Evolutionary conservation across 257 asterid genomes (phyloP).

Genomic region (Lycium ferocissimum): DNA sequence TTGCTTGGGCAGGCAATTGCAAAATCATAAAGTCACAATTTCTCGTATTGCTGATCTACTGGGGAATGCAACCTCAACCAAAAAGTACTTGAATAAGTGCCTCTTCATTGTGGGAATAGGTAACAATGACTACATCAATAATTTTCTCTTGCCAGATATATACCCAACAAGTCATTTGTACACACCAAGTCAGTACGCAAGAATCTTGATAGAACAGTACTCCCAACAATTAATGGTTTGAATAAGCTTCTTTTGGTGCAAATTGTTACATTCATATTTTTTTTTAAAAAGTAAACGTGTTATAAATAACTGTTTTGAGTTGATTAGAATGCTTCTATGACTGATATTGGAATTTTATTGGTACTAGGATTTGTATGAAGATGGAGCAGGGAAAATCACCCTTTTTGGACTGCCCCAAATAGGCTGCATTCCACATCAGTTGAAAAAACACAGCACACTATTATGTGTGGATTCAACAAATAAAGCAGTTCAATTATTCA

Average conservation of each 20-base stretch:
- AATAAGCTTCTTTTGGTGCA: neutral
- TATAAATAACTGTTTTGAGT: no score
- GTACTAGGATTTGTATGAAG: conserved; percentile 44
- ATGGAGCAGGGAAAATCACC: conserved; percentile 63
- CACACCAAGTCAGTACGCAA: conserved; percentile 51
- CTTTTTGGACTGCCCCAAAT: conserved; percentile 51
- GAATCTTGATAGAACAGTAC: conserved; percentile 36
- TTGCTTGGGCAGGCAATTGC: conserved; percentile 13
- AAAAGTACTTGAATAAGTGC: conserved; percentile 45
- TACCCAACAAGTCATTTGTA: conserved; percentile 34
- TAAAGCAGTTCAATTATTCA: conserved; percentile 39
- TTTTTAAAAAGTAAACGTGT: no score
- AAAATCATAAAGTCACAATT: conserved; percentile 40
- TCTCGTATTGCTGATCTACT: conserved; percentile 25
- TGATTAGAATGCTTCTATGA: neutral
- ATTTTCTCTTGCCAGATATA: conserved; percentile 41
- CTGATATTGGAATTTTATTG: neutral
- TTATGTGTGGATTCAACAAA: conserved; percentile 54
- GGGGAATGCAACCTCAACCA: neutral
- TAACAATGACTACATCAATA: conserved; percentile 66
- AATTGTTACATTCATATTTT: no score
- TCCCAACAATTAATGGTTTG: conserved; percentile 36
- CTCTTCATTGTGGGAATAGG: conserved; percentile 60
- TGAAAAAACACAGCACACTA: conserved; percentile 34
- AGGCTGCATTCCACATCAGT: conserved; percentile 53